Evolutionary conservation across 441 rosid species (phyloP).

Genomic region (Dalechampia spathulata): DNA sequence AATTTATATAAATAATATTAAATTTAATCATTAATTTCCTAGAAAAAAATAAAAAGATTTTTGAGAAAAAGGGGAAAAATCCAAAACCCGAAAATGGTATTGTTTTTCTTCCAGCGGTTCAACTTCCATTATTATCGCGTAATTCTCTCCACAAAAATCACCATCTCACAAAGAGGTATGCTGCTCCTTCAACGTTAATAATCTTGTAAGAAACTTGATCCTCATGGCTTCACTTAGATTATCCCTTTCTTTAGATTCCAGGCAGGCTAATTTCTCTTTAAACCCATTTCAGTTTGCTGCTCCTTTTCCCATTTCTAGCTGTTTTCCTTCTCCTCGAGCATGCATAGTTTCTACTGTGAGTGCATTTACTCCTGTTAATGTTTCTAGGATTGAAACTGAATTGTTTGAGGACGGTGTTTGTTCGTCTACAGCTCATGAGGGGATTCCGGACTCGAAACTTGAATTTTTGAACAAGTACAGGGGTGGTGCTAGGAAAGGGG

Average conservation of each 20-base stretch:
- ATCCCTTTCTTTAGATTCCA: slow-evolving; percentile 44
- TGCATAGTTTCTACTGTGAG: slow-evolving; percentile 25
- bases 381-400: slow-evolving; percentile 32
- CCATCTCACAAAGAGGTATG: too few species aligned
- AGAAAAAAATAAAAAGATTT: too few species aligned
- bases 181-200: background rate
- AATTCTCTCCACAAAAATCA: too few species aligned
- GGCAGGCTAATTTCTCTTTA: slow-evolving; percentile 31
- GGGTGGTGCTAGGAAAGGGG: slow-evolving; percentile 23
- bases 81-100: too few species aligned
- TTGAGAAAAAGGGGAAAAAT: too few species aligned
- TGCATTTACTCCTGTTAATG: slow-evolving; percentile 31
- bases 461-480: slow-evolving; percentile 13
- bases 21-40: too few species aligned
- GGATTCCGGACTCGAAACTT: slow-evolving; percentile 17
- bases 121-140: too few species aligned
- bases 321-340: slow-evolving; percentile 22
- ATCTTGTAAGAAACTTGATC: too few species aligned
- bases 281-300: slow-evolving; percentile 37
- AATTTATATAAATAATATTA: too few species aligned
- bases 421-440: slow-evolving; percentile 15
- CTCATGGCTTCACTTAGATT: slow-evolving; percentile 58
- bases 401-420: slow-evolving; percentile 21
- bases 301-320: slow-evolving; percentile 27
- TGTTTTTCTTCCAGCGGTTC: too few species aligned